Evolutionary conservation across 1,284 basidiomycete genomes (phyloP).

Genomic region (Meira nashicola): DNA sequence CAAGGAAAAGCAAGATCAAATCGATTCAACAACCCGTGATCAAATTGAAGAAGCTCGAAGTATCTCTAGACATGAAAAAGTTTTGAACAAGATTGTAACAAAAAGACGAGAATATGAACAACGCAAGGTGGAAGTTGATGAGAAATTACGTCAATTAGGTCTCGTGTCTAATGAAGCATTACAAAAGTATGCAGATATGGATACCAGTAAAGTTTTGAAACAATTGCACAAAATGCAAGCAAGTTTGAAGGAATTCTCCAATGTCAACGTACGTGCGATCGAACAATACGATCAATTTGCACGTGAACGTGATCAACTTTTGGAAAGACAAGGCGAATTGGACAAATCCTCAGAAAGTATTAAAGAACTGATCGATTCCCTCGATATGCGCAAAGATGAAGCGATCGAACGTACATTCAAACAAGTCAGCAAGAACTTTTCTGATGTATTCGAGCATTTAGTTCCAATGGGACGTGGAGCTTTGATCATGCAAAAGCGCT

Average conservation of each 20-base stretch:
- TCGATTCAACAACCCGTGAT: constrained; percentile 74
- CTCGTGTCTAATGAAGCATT: constrained; percentile 96
- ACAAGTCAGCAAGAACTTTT: constrained; percentile 93
- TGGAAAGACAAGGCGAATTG: constrained; percentile 79
- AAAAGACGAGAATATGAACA: constrained; percentile 78
- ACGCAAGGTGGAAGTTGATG: constrained; percentile 86
- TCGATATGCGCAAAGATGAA: constrained; percentile 96
- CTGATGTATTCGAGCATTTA: constrained; percentile 93
- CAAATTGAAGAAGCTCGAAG: constrained; percentile 79
- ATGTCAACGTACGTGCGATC: constrained; percentile 99
- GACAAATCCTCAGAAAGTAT: constrained; percentile 84
- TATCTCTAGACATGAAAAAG: constrained; percentile 86
- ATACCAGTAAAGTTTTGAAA: constrained; percentile 78
- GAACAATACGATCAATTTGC: constrained; percentile 98
- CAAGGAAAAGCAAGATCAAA: constrained; percentile 62
- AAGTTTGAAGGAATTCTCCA: constrained; percentile 86
- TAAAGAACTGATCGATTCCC: constrained; percentile 84
- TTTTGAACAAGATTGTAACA: constrained; percentile 83
- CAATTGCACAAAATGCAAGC: constrained; percentile 86
- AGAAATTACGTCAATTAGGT: constrained; percentile 90
- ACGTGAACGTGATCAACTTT: constrained; percentile 86
- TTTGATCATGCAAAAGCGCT: constrained; percentile 82
- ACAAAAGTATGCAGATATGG: constrained; percentile 78
- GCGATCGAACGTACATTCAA: constrained; percentile 97
- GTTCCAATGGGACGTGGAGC: constrained; percentile 87